phyloP scores from a whole-genome alignment of 768 basidiomycete species.

The Dendrothele bispora region DNA sequence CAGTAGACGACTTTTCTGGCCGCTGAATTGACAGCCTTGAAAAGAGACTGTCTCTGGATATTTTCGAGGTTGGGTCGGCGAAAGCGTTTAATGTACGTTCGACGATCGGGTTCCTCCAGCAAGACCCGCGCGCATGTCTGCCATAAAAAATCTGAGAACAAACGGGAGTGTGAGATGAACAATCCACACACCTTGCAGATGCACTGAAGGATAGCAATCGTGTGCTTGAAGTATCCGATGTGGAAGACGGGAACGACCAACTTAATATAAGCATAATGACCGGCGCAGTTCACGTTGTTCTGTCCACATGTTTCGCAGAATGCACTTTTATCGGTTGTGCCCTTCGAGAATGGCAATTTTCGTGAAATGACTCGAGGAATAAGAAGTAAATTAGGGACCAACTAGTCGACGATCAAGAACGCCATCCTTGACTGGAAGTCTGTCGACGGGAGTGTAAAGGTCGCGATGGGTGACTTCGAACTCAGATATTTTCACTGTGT shows the following conservation, averaged over 20 bases:
- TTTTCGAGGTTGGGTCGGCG: constrained; percentile 90
- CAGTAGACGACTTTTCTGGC: constrained; percentile 93
- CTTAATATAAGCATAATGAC: constrained; percentile 99
- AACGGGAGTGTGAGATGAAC: not conserved
- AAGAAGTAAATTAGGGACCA: constrained; percentile 22
- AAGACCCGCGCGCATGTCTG: constrained; percentile 92
- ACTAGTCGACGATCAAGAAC: constrained; percentile 92
- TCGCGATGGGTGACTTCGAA: constrained; percentile 94
- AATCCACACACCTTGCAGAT: constrained; percentile 83
- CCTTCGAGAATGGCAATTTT: no score
- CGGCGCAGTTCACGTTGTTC: constrained; percentile 90
- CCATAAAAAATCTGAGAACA: constrained; percentile 5
- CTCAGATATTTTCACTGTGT: constrained; percentile 93
- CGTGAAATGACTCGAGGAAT: no score
- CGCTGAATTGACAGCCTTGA: constrained; percentile 81
- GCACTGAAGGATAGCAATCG: constrained; percentile 88
- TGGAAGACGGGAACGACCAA: constrained; percentile 96
- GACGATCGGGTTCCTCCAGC: constrained; percentile 83
- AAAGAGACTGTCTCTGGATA: constrained; percentile 78
- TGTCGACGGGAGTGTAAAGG: constrained; percentile 81
- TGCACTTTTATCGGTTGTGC: constrained; percentile 89
- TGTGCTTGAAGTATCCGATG: constrained; percentile 97
- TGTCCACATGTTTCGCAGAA: constrained; percentile 96
- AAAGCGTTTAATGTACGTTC: constrained; percentile 85
- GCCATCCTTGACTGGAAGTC: constrained; percentile 87